Conservation (phyloP, 345 rosid genomes). For the Eucalyptus victrix region DNA sequence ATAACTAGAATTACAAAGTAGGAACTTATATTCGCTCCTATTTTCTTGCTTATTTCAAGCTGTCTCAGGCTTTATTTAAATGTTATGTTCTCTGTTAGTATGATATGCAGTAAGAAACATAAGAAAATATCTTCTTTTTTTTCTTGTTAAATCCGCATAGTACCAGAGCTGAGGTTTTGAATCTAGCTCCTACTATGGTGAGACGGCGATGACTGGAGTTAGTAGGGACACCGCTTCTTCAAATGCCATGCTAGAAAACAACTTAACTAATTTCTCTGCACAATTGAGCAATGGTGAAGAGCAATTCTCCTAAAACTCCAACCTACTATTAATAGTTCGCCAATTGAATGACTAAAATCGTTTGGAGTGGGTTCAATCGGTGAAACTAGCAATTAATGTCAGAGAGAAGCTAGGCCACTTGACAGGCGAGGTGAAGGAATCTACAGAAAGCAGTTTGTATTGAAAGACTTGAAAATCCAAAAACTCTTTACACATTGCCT, state of each 20-base stretch:
- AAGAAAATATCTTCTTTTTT: not conserved
- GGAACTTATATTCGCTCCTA: not conserved
- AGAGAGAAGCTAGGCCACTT: too few species aligned
- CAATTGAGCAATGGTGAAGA: not conserved
- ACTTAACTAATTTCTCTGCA: not conserved
- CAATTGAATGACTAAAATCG: not conserved
- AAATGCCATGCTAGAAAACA: not conserved
- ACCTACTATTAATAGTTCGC: fast-evolving
- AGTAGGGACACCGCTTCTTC: not conserved
- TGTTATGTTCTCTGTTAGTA: not conserved
- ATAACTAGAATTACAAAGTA: not conserved
- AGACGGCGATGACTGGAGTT: not conserved
- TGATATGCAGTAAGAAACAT: not conserved
- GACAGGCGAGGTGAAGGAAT: too few species aligned
- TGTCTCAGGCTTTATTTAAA: not conserved
- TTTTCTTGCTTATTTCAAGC: not conserved
- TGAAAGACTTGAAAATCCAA: too few species aligned
- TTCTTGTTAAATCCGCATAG: not conserved
- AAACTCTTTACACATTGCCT: too few species aligned
- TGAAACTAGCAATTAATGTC: too few species aligned
- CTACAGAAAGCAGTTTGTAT: too few species aligned
- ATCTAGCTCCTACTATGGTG: not conserved
- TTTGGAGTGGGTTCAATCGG: too few species aligned
- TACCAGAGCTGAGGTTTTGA: not conserved
- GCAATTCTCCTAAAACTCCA: not conserved